Evolutionary conservation across 2,329 filamentous ascomycete species (phyloP).

Genomic region (Bimuria novae-zelandiae): DNA sequence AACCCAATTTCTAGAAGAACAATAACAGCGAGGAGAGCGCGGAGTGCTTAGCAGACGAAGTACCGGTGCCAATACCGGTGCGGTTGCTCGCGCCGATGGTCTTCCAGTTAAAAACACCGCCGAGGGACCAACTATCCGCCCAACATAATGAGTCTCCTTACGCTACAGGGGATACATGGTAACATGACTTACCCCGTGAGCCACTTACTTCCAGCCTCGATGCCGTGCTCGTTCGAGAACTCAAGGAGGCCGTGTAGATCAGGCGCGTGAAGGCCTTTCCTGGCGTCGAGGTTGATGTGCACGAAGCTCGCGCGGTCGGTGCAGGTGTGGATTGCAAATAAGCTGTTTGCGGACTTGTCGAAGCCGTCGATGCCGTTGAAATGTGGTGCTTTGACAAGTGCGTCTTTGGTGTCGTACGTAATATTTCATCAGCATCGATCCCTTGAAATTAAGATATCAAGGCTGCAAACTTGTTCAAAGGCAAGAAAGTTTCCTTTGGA

Average conservation of each 20-base stretch:
- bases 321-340: slow-evolving; percentile 33
- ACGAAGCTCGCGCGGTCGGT: slow-evolving; percentile 32
- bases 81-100: slow-evolving; percentile 22
- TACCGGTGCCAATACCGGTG: slow-evolving; percentile 18
- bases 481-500: too few species aligned
- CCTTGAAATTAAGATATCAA: too few species aligned
- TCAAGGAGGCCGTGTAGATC: slow-evolving; percentile 14
- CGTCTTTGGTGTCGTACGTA: slow-evolving; percentile 48
- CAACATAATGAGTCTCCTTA: too few species aligned
- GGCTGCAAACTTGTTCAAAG: too few species aligned
- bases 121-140: too few species aligned
- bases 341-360: slow-evolving; percentile 41
- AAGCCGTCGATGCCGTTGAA: slow-evolving; percentile 47
- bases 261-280: slow-evolving; percentile 8
- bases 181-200: slow-evolving; percentile 41
- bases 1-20: background rate
- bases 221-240: slow-evolving; percentile 17
- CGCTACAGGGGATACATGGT: too few species aligned
- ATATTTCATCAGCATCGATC: too few species aligned
- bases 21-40: slow-evolving; percentile 1
- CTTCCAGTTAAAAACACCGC: slow-evolving; percentile 50
- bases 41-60: background rate
- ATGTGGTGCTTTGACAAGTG: slow-evolving; percentile 48
- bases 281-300: slow-evolving; percentile 32
- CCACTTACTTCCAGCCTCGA: slow-evolving; percentile 24